Evolutionary conservation across 2,329 filamentous ascomycete genomes (phyloP), one percentile per base, ranked within the genome.

Genomic region (Verticillium klebahnii): DNA sequence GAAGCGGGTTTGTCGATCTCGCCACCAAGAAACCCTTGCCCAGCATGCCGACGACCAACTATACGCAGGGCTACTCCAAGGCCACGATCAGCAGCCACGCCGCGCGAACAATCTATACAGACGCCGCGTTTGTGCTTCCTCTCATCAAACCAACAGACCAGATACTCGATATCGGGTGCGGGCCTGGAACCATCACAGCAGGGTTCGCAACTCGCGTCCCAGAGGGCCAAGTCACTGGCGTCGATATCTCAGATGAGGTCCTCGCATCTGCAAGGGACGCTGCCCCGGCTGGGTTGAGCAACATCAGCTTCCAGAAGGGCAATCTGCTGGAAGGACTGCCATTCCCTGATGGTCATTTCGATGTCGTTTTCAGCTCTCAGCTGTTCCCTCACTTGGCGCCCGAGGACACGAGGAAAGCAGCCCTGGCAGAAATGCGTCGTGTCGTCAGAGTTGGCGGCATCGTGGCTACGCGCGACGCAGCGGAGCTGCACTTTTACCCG

Each of bases 81-180:
- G 71, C 70, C 36, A 76, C 76, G 3, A 66, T 76, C 5, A 67
- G 71, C 37, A 76, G 70, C 12, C 78, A 80, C 67, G 69, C 69
- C 17, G 69, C 70, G 65, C 77, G 80, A 19, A 82, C 78, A 1
- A 78, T 74, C 5, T 73, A 79, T 32, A 74, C 75, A 32, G 77
- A 76, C 61, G 80, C 79, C 4, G 68, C 70, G n/a, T 76, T 80
- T 66, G 69, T 82, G 1, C 61, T 82, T 1, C 76, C 77, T 0
- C 69, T 76, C 59, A 71, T 83, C 45, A 71, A 74, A 45, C 67
- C 71, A 0, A 67, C 69, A 7, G 72, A 77, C 70, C 67, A 63
- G 23, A 72, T 82, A 56, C 76, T 82, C 59, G 80, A 82, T 64
- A 71, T 81, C 36, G 80, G 80, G 59, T 81, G 79, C 67, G 80